These are phyloP conservation scores for Diaporthe citriasiana DNA, from an alignment of 2,329 filamentous ascomycete species.

Conservation along the genomic window DNA sequence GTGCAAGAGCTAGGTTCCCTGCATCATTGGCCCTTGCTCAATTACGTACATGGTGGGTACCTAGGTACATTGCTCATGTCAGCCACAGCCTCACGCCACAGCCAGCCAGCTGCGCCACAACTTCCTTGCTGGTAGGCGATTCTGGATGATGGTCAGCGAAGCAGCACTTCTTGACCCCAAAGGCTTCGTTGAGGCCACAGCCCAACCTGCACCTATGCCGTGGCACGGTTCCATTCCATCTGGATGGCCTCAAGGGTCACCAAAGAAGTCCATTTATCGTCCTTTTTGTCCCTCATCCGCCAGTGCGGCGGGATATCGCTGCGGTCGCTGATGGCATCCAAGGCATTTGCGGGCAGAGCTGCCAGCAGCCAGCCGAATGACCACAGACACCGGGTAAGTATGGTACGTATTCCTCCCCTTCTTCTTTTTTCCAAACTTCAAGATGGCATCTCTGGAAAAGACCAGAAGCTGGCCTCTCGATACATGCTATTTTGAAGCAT, in stretches of 20 bases:
- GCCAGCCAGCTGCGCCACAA: slow-evolving; percentile 6
- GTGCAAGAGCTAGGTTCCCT: background rate
- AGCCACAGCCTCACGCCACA: background rate
- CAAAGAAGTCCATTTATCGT: slow-evolving; percentile 10
- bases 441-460: background rate
- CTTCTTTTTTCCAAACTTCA: background rate
- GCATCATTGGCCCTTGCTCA: background rate
- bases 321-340: slow-evolving; percentile 22
- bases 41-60: no score
- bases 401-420: slow-evolving; percentile 30
- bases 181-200: slow-evolving; percentile 34
- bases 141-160: slow-evolving; percentile 28
- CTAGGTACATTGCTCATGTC: background rate
- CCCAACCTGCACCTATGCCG: slow-evolving; percentile 37
- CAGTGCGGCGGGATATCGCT: slow-evolving; percentile 33
- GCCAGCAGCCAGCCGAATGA: slow-evolving; percentile 33
- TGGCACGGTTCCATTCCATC: slow-evolving; percentile 27
- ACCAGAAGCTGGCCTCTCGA: slow-evolving; percentile 1
- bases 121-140: slow-evolving; percentile 8
- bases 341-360: slow-evolving; percentile 15
- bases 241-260: slow-evolving; percentile 39
- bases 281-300: slow-evolving; percentile 31
- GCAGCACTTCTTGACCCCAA: slow-evolving; percentile 36
- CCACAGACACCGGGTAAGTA: slow-evolving; percentile 29
- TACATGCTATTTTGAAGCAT: slow-evolving; percentile 12